phyloP scores from a whole-genome alignment of 2,329 filamentous ascomycete species.

The Fusarium chuoi region DNA sequence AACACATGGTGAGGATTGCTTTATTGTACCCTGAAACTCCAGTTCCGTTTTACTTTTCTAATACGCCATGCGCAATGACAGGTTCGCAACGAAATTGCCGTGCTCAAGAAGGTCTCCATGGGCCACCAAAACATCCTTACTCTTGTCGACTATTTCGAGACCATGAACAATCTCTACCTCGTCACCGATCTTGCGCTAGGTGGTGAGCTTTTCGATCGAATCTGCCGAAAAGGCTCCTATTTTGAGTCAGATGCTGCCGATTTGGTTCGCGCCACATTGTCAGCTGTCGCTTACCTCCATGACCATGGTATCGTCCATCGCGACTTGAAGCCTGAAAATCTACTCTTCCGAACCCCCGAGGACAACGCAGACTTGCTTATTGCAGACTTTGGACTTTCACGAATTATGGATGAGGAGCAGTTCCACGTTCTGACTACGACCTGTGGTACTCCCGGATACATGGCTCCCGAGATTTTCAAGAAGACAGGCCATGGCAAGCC shows the following conservation, averaged over 20 bases:
- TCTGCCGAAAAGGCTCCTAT: constrained; percentile 98
- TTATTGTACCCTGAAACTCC: background rate
- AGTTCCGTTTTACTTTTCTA: constrained; percentile 5
- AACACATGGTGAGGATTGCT: constrained; percentile 83
- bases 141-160: constrained; percentile 98
- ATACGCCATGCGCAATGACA: constrained; percentile 50
- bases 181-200: constrained; percentile 97
- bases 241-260: constrained; percentile 97
- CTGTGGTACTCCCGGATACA: constrained; percentile 97
- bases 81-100: constrained; percentile 98
- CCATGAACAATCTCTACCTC: constrained; percentile 99
- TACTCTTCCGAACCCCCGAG: constrained; percentile 95
- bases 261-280: constrained; percentile 92
- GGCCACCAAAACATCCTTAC: constrained; percentile 98
- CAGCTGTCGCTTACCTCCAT: constrained; percentile 97
- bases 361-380: constrained; percentile 98
- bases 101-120: constrained; percentile 98
- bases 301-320: constrained; percentile 99
- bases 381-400: constrained; percentile 93
- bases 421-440: constrained; percentile 98
- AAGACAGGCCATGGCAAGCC: constrained; percentile 98
- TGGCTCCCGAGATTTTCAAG: constrained; percentile 99
- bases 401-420: constrained; percentile 99
- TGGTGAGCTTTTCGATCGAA: constrained; percentile 97
- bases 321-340: constrained; percentile 96